Percentiles rank a stretch among this genome's conserved stretches.
These are phyloP conservation scores for Exophiala calicioides DNA, from an alignment of 2,329 filamentous ascomycete genomes.

Conservation along the genomic window DNA sequence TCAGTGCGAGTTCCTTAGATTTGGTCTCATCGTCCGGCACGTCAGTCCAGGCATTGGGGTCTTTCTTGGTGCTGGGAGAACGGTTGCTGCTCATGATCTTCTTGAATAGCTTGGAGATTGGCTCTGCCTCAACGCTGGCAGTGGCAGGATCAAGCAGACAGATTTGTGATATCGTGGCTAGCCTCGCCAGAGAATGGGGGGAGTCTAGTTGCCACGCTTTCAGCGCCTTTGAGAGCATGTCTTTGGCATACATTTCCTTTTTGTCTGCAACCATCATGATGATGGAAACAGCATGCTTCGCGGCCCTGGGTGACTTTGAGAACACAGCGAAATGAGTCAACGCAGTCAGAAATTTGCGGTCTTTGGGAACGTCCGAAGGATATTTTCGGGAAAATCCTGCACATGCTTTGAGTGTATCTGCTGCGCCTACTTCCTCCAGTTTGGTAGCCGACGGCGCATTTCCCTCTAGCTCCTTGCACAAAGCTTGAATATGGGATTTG, in stretches of 20 bases:
- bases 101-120: slow-evolving; percentile 73
- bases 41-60: slow-evolving; percentile 64
- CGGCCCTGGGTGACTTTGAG: slow-evolving; percentile 76
- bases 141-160: slow-evolving; percentile 73
- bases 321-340: slow-evolving; percentile 81
- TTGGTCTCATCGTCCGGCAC: slow-evolving; percentile 78
- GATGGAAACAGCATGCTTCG: slow-evolving; percentile 92
- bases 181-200: slow-evolving; percentile 67
- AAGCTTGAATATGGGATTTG: slow-evolving; percentile 85
- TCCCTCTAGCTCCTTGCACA: slow-evolving; percentile 82
- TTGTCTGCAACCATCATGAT: slow-evolving; percentile 74
- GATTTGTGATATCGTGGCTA: slow-evolving; percentile 62
- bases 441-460: slow-evolving; percentile 72
- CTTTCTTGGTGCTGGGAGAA: slow-evolving; percentile 50
- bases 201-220: slow-evolving; percentile 72
- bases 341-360: slow-evolving; percentile 77
- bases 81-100: slow-evolving; percentile 72
- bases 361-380: slow-evolving; percentile 76
- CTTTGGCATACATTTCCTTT: slow-evolving; percentile 82
- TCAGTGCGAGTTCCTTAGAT: slow-evolving; percentile 81
- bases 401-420: slow-evolving; percentile 91
- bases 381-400: slow-evolving; percentile 87
- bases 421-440: slow-evolving; percentile 70
- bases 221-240: slow-evolving; percentile 74
- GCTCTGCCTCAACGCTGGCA: slow-evolving; percentile 72